Evolutionary conservation across 2,329 filamentous ascomycete species (phyloP), one percentile per base, ranked within the genome.

Genomic region (Pyrenophora tritici-repentis): DNA sequence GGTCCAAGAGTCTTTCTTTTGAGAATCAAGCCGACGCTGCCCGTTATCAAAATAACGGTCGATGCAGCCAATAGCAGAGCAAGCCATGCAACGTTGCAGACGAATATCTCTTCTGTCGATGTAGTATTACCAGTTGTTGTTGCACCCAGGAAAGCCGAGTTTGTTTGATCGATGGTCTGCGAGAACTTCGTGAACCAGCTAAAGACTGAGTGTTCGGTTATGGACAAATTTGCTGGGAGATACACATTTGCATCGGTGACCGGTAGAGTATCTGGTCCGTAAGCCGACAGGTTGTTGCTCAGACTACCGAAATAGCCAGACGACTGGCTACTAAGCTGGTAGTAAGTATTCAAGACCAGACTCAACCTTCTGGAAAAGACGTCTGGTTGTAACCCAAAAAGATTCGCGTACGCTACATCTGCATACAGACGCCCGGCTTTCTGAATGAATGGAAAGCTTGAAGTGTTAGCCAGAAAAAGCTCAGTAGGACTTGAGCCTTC

Each of bases 341-440:
- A 70, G 36, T 62, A 74, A 0, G 71, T 73, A 43, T 73, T 74
- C 2, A 72, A 9, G 0, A 65, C 40, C 4, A 62, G 24, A 17
- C 52, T 56, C 1, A 73, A 33, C 36, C 66, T 43, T 13, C 22
- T 42, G 0, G 65, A 63, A 39, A 73, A 72, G 0, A 59, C 6
- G 0, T 62, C 50, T 0, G 59, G 37, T 18, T 0, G 38, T 6
- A 0, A 69, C 8, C 0, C 42, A 1, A 0, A 63, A 62, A 72
- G 2, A 33, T 69, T 52, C 0, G 55, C 48, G 9, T 42, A 65
- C 1, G 13, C 33, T 1, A 32, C 26, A 6, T 62, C 37, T 1
- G 16, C 8, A 1, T n/a, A 16, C 1, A 50, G 9, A 3, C 51
- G 18, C 1, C 54, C 60, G 1, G 20, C 49, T n/a, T 42, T 42